Evolutionary conservation across 1,284 basidiomycete genomes (phyloP), one percentile per base, ranked within the genome.

Genomic region (Trichosporon coremiiforme): DNA sequence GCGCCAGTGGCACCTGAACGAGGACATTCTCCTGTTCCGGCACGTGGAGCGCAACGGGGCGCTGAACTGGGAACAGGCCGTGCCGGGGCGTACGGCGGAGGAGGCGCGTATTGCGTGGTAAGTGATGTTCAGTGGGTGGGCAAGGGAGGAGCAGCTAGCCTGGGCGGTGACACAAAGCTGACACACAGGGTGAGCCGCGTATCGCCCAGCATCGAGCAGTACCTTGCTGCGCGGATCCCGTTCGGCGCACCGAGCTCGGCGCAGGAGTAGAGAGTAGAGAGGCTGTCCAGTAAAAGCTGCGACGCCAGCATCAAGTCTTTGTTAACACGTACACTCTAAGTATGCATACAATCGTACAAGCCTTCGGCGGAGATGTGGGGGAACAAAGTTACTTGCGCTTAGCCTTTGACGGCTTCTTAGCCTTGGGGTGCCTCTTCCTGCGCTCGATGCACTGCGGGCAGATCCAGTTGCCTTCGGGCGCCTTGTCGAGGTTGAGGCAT

Each of bases 401-500:
- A 31, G 60, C 63, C 31, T 65, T 74, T 53, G 68, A 65, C 29
- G 70, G 63, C 72, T 76, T 77, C 63, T 78, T 78, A 20, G 69
- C 65, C 68, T 76, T 76, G 10, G 75, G 75, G 64, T 77, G 73
- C 66, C 75, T 75, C 73, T 78, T 79, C 63, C 75, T 71, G 55
- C 76, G 70, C 72, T 80, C 78, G 12, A 73, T 72, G 66, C 81
- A 82, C 66, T 79, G 91, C 90, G 50, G 86, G 80, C 94, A 96
- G 79, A 88, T 91, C 94, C 94, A 96, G 25, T 86, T 86, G 0
- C 92, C 93, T 9, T 89, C 80, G 15, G 94, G 94, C 10, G 89
- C 87, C 12, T 86, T 86, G 17, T 87, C 85, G 67, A 96, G 86
- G 0, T 90, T 89, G 62, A 94, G 87, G 79, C 94, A 96, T 4